Evolutionary conservation across 2,329 filamentous ascomycete genomes (phyloP), one percentile per base, ranked within the genome.

Genomic region (Trichoderma endophyticum): DNA sequence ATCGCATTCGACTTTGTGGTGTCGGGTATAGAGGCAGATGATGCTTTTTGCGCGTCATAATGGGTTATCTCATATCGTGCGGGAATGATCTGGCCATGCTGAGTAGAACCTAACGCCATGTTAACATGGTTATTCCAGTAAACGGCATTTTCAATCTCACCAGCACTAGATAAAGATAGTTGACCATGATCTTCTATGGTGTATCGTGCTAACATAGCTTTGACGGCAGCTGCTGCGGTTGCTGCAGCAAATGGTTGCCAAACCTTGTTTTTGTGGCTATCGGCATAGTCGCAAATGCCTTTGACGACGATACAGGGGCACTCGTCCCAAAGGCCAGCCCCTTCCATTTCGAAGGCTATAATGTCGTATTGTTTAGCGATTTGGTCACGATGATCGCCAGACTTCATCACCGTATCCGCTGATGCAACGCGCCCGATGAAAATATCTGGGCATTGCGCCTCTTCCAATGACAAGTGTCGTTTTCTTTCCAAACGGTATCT

Each of bases 391-490:
- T 77, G 71, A 11, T 75, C 68, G 8, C 78, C 79, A 5, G 79
- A 80, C 51, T 81, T 83, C 73, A 85, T 81, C 1, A 84, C 80
- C 2, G 76, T 75, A 56, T 84, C 79, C 8, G 78, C 81, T 2
- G 82, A 83, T 3, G 77, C 83, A 6, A 84, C 77, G 0, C 74
- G 73, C 0, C 83, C 82, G 48, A 83, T 77, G 64, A 73, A 65
- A 21, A 76, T 57, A 8, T 60, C 15, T 28, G 72, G 72, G 2
- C 18, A 51, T 8, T 64, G 62, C 2, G 62, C 39, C 7, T 64
- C 39, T 4, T 51, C 39, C 18, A 6, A 21, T 21, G 12, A 7
- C 3, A 64, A 7, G 28, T n/a, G 1, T 34, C 39, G 39, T n/a
- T 32, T 64, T 4, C 11, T 8, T 9, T 51, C 39, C 2, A 51